phyloP scores from a whole-genome alignment of 2,329 filamentous ascomycete genomes.

The Byssothecium circinans region DNA sequence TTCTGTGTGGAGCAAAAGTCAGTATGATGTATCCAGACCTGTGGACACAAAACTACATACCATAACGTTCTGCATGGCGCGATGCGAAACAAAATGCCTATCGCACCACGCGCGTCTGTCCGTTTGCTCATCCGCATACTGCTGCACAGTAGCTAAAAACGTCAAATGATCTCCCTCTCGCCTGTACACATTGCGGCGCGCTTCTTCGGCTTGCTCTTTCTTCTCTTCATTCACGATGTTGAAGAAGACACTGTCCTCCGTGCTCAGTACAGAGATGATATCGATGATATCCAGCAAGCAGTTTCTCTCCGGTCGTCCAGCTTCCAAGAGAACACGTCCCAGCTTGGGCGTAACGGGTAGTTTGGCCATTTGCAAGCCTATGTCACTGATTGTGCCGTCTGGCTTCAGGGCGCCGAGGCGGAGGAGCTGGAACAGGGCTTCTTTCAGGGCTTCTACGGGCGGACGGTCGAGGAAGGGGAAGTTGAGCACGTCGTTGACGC shows the following conservation, averaged over 20 bases:
- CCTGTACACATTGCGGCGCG: constrained; percentile 58
- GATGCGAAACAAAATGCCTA: constrained; percentile 61
- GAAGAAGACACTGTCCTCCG: constrained; percentile 63
- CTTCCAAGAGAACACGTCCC: constrained; percentile 80
- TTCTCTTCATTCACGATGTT: constrained; percentile 62
- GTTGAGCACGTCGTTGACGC: constrained; percentile 75
- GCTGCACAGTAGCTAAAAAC: constrained; percentile 61
- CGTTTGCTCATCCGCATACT: constrained; percentile 59
- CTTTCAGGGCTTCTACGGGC: constrained; percentile 74
- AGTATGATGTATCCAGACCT: background rate
- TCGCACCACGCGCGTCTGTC: constrained; percentile 64
- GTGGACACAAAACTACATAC: constrained; percentile 23
- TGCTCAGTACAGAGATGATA: constrained; percentile 69
- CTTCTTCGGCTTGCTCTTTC: constrained; percentile 59
- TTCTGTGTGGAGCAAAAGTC: constrained; percentile 37
- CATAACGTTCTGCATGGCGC: constrained; percentile 68
- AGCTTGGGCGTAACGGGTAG: constrained; percentile 82
- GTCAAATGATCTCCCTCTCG: constrained; percentile 67
- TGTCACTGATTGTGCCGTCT: constrained; percentile 70
- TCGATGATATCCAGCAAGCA: constrained; percentile 85
- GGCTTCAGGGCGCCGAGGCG: constrained; percentile 75
- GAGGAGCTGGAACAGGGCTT: constrained; percentile 78
- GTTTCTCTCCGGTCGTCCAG: constrained; percentile 67
- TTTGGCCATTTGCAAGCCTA: constrained; percentile 75
- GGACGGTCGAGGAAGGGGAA: constrained; percentile 89